Base-by-base conservation (phyloP, 306 rosid species). In the Pueraria montana region DNA sequence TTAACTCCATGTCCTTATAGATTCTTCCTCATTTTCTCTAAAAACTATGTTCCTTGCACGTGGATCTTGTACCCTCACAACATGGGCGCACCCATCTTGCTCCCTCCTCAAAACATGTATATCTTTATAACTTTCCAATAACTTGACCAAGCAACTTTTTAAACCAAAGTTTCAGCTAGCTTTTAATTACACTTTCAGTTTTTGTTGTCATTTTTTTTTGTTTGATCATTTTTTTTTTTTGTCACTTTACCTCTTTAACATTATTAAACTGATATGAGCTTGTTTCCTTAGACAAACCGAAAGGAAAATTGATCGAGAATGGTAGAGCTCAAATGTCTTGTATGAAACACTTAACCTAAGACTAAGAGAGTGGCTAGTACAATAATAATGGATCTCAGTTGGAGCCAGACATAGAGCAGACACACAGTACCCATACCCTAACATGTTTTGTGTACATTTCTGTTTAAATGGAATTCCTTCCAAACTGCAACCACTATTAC, bases 41-140 rank as follows among this genome's bases (percentile, higher is more conserved):
- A 61, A 12, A 63, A 63, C 80, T 52, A 45, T 32, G 42, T 64
- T 74, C 56, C 9, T 74, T 67, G 80, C 89, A 87, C 87, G 85
- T 88, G 93, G 58, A 81, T 49, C 50, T 82, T 58, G 80, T 68
- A 58, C 82, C 77, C 20, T 76, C 26, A 20, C 73, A 70, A 77
- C 84, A 69, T 63, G 76, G 58, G 45, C 70, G 34, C 61, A 17
- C 77, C 63, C 72, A 32, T 11, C 42, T 52, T 70, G 23, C 61
- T 66, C 58, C 70, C 64, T 74, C 45, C 53, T n/a, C 34, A 80
- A 11, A 43, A 56, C 66, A 77, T 52, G 79, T 30, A 27, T 49
- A 27, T 49, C 74, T 63, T 53, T 32, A 8, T 23, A 10, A 14
- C 40, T 80, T 77, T 52, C 40, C 74, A 64, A 65, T 67, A 26